Percentiles rank a stretch among this genome's conserved stretches.
Conservation (phyloP, 306 rosid species). For the Carpinus fangiana region DNA sequence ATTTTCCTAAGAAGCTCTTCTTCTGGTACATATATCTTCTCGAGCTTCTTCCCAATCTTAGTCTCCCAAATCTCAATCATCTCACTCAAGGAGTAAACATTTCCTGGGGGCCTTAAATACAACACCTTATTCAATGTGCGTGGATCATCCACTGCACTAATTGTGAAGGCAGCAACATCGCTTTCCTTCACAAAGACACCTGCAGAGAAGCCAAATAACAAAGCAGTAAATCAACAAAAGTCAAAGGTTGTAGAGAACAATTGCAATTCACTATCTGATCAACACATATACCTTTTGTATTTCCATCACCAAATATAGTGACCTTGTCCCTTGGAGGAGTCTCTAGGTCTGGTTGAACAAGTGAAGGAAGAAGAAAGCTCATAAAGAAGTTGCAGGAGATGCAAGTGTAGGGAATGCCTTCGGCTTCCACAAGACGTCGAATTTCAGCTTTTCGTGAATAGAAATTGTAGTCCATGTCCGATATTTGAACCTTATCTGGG, state of each 20-base stretch:
- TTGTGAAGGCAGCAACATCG: slow-evolving; percentile 83
- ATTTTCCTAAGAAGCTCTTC: slow-evolving; percentile 58
- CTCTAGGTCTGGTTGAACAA: slow-evolving; percentile 65
- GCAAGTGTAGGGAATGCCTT: slow-evolving; percentile 64
- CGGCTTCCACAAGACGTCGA: slow-evolving; percentile 59
- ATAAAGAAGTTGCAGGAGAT: slow-evolving; percentile 69
- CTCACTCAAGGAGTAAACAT: slow-evolving; percentile 61
- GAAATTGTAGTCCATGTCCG: slow-evolving; percentile 48
- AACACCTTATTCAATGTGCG: slow-evolving; percentile 61
- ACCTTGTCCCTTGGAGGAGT: slow-evolving; percentile 73
- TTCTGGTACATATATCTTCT: slow-evolving; percentile 54
- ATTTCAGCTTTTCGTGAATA: slow-evolving; percentile 66
- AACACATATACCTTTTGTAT: slow-evolving; percentile 54
- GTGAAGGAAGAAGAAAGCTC: slow-evolving; percentile 65
- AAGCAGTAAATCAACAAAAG: slow-evolving; percentile 6
- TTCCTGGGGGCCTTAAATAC: slow-evolving; percentile 75
- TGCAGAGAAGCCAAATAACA: slow-evolving; percentile 30
- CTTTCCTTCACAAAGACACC: slow-evolving; percentile 63
- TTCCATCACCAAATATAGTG: slow-evolving; percentile 71
- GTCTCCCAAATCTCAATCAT: slow-evolving; percentile 73
- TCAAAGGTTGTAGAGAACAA: neutral
- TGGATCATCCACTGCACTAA: slow-evolving; percentile 69
- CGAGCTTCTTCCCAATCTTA: slow-evolving; percentile 68
- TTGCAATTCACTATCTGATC: neutral
- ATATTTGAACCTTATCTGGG: slow-evolving; percentile 54